Evolutionary conservation across 495 filamentous ascomycete species (phyloP).

Genomic region (Penicillium manginii): DNA sequence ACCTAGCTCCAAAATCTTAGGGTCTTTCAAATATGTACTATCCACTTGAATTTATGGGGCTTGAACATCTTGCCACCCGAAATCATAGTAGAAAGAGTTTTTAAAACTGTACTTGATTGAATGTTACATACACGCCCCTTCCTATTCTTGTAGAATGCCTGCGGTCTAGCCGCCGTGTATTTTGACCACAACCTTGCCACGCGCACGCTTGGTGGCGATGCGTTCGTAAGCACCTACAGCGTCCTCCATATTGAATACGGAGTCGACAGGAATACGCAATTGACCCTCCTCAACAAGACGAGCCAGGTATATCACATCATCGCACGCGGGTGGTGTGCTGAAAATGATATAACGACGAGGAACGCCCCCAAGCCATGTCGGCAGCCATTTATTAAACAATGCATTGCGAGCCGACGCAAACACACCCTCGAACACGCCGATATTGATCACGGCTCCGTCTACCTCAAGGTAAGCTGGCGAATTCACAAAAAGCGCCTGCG

Average conservation of each 20-base stretch:
- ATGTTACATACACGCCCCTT: too few relatives aligned
- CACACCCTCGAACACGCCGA: slow-evolving; percentile 32
- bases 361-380: slow-evolving; percentile 39
- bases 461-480: slow-evolving; percentile 40
- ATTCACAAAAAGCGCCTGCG: slow-evolving; percentile 31
- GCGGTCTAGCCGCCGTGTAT: slow-evolving; percentile 13
- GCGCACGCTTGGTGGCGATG: slow-evolving; percentile 36
- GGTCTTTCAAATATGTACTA: too few relatives aligned
- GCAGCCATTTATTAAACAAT: slow-evolving; percentile 35
- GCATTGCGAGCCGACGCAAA: slow-evolving; percentile 28
- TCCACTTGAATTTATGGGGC: too few relatives aligned
- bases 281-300: slow-evolving; percentile 30
- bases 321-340: slow-evolving; percentile 28
- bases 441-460: slow-evolving; percentile 40
- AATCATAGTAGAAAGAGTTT: too few relatives aligned
- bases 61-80: too few relatives aligned
- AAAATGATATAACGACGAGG: slow-evolving; percentile 39
- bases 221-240: slow-evolving; percentile 36
- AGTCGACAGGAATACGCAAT: slow-evolving; percentile 39
- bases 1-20: too few relatives aligned
- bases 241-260: slow-evolving; percentile 40
- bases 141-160: too few relatives aligned
- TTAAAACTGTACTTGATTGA: too few relatives aligned
- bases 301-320: slow-evolving; percentile 28
- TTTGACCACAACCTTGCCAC: slow-evolving; percentile 42